These are phyloP conservation scores for Talaromyces sp. DNA, from an alignment of 2,329 filamentous ascomycete species.

Conservation along the genomic window DNA sequence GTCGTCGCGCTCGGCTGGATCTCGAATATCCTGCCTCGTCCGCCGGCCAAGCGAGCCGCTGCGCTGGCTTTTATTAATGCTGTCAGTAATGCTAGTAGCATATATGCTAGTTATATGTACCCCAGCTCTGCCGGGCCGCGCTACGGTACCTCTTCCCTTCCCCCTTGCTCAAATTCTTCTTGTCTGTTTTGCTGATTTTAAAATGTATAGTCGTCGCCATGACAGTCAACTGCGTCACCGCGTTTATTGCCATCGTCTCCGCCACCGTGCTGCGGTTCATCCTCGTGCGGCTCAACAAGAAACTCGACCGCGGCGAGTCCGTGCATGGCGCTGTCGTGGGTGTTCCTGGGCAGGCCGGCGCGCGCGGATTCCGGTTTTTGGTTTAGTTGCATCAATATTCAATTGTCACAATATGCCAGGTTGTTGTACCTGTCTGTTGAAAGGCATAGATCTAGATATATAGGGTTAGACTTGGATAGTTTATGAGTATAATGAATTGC, in stretches of 20 bases:
- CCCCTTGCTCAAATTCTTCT: conserved; percentile 31
- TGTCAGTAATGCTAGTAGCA: conserved; percentile 48
- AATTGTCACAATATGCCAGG: too few species aligned
- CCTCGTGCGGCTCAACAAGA: conserved; percentile 62
- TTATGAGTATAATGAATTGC: not conserved
- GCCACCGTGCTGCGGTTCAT: conserved; percentile 60
- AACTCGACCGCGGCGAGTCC: conserved; percentile 47
- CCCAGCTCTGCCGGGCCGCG: conserved; percentile 40
- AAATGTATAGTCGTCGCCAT: conserved; percentile 55
- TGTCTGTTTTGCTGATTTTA: conserved; percentile 12
- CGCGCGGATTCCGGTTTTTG: conserved; percentile 6
- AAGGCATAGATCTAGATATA: not conserved
- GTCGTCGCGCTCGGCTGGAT: conserved; percentile 34
- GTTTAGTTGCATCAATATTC: not conserved
- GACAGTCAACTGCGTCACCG: conserved; percentile 62
- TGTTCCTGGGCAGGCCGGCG: conserved; percentile 4
- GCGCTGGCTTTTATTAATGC: conserved; percentile 33
- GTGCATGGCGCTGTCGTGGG: conserved; percentile 1
- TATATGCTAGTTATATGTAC: conserved; percentile 67
- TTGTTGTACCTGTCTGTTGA: not conserved
- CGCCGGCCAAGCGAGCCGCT: conserved; percentile 34
- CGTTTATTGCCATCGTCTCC: conserved; percentile 58
- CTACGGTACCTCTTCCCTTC: conserved; percentile 25
- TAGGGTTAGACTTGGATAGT: not conserved
- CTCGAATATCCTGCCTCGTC: conserved; percentile 28